These are phyloP conservation scores for Boletus semigastroideus DNA, from an alignment of 1,284 basidiomycete genomes.

Conservation along the genomic window DNA sequence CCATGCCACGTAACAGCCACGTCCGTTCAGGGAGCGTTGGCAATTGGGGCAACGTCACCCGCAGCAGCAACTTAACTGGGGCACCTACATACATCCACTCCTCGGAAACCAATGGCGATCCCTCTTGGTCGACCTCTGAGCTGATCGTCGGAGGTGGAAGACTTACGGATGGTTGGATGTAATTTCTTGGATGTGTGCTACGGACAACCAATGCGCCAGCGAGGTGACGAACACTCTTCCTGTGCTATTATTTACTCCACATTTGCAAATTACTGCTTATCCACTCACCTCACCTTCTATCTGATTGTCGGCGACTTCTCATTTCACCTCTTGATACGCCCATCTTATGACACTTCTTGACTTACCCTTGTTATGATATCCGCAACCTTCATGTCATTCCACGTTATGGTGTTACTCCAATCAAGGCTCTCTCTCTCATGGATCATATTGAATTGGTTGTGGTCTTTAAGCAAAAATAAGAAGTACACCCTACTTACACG, in stretches of 20 bases:
- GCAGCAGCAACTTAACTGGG: conserved; percentile 49
- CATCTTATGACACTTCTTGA: conserved; percentile 40
- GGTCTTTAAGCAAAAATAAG: neutral
- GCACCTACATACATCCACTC: conserved; percentile 55
- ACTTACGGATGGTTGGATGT: conserved; percentile 55
- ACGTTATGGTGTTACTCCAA: conserved; percentile 49
- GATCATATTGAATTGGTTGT: neutral
- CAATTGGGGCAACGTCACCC: conserved; percentile 67
- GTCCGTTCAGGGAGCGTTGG: conserved; percentile 74
- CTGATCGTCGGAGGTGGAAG: conserved; percentile 55
- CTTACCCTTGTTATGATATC: conserved; percentile 38
- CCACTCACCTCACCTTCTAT: conserved; percentile 4
- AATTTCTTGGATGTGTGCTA: conserved; percentile 10
- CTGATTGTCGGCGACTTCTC: conserved; percentile 4
- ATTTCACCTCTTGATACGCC: conserved; percentile 20
- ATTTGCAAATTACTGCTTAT: conserved; percentile 7
- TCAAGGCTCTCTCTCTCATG: conserved; percentile 35
- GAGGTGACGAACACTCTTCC: conserved; percentile 24
- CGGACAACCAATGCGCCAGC: conserved; percentile 5
- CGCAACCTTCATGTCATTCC: conserved; percentile 43
- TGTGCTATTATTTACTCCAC: conserved; percentile 2
- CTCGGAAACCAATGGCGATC: conserved; percentile 55
- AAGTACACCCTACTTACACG: conserved; percentile 28
- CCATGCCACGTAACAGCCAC: conserved; percentile 56
- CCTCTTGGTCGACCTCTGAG: conserved; percentile 67